These are phyloP conservation scores for Castanospermum australe DNA, from an alignment of 306 rosid species.

Conservation along the genomic window DNA sequence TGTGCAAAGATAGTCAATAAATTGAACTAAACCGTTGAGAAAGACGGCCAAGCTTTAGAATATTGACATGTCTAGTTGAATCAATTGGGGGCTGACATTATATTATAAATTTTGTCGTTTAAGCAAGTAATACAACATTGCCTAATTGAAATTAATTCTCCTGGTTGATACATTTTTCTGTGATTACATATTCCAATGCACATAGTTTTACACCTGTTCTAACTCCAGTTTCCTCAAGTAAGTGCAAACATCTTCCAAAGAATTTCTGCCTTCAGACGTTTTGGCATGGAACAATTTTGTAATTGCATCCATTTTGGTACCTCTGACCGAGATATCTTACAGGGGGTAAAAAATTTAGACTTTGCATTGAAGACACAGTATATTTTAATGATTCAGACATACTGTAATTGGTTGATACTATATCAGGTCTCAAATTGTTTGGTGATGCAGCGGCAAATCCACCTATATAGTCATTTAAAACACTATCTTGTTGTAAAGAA, in stretches of 20 bases:
- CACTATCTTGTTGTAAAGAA: too few species aligned
- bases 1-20: not conserved
- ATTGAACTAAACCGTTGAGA: not conserved
- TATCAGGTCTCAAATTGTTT: not conserved
- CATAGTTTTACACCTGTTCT: not conserved
- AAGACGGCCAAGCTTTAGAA: not conserved
- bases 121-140: not conserved
- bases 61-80: not conserved
- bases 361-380: not conserved
- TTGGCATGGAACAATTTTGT: not conserved
- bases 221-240: not conserved
- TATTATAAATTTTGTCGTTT: not conserved
- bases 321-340: not conserved
- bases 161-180: not conserved
- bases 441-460: not conserved
- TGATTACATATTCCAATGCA: not conserved
- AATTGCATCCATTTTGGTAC: constrained; percentile 7
- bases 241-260: not conserved
- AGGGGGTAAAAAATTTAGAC: not conserved
- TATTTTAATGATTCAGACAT: too few species aligned
- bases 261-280: not conserved
- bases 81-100: not conserved
- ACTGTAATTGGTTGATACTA: not conserved
- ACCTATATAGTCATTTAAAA: too few species aligned
- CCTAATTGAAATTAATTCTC: not conserved